A percentile compares a stretch with the other conserved stretches of the same genome.
These are phyloP conservation scores for Crithidia thermophila DNA, from an alignment of 208 protist genomes.

Conservation along the genomic window DNA sequence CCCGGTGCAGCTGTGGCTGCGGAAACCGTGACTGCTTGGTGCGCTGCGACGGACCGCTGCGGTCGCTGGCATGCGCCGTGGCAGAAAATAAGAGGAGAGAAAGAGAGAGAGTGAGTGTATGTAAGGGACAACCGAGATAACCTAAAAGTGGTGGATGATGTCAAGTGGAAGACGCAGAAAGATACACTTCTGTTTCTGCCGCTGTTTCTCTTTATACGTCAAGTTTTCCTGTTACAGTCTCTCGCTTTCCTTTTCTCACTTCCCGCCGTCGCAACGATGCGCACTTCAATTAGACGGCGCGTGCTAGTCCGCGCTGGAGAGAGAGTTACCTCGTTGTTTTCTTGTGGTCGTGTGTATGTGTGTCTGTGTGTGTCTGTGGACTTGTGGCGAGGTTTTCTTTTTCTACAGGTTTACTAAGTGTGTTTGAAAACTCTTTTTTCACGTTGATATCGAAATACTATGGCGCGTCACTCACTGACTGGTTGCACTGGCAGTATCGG, in stretches of 20 bases:
- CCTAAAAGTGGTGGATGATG: no score
- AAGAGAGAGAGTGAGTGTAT: background rate
- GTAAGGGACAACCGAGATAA: conserved; percentile 1
- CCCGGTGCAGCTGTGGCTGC: conserved; percentile 87
- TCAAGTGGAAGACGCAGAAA: conserved; percentile 13
- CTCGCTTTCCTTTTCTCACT: conserved; percentile 14
- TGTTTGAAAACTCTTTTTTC: no score
- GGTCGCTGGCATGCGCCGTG: conserved; percentile 1
- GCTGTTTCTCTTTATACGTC: background rate
- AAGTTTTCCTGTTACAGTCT: background rate
- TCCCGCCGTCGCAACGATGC: background rate
- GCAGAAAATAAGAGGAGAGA: background rate
- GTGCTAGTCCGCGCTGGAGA: background rate
- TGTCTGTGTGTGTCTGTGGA: no score
- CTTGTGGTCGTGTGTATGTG: background rate
- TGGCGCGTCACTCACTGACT: no score
- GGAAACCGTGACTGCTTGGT: conserved; percentile 46
- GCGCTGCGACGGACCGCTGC: conserved; percentile 36
- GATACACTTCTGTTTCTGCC: background rate
- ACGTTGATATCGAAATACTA: no score
- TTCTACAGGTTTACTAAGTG: no score
- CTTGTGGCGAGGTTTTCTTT: no score
- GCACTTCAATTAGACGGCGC: background rate
- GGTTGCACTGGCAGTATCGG: no score
- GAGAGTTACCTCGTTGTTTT: background rate